Evolutionary conservation across 768 basidiomycete species (phyloP), one percentile per base, ranked within the genome.

Genomic region (Suillus hirtellus): DNA sequence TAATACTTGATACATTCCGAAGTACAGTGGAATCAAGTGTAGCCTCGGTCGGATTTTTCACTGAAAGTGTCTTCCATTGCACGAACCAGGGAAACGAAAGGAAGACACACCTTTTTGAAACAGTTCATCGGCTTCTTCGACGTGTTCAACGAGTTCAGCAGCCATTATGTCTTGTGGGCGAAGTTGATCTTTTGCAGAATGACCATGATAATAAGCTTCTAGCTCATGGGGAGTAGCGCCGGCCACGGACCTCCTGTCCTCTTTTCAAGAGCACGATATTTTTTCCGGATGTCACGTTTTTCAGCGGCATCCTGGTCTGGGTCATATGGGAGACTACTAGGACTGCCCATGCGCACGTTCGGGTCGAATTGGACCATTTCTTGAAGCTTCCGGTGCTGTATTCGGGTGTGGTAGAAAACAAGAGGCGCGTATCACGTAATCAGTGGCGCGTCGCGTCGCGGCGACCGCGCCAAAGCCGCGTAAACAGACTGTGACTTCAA

Each of bases 1-100:
- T 87, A 68, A 93, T 85, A 64, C 86, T 89, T 3, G 93, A 89
- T 12, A 90, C 87, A 71, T 87, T 85, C 2, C 91, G 76, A 34
- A 99, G 84, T 27, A 96, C 82, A 47, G 84, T 82, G 0, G 96
- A 95, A 74, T 99, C 97, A 12, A 98, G 83, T 0, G 92, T 89
- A 4, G 96, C 96, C 70, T 97, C 94, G 59, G 90, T 88, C 0
- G 95, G 90, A 21, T 87, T 89, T 72, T 86, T 86, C 62, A 95
- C 92, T 89, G 64, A 21, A 15, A 60, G 59, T 31, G 61, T 64
- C 8, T 56, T 52, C 43, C 27, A 10, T n/a, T 38, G 63, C 35
- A 35, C n/a, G 37, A 50, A 49, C 34, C 21, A 7, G 15, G 34
- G 44, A 37, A 61, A 38, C 63, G 19, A 21, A 1, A 27, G 62